phyloP scores from a whole-genome alignment of 768 basidiomycete species.

The Gyrodon lividus region DNA sequence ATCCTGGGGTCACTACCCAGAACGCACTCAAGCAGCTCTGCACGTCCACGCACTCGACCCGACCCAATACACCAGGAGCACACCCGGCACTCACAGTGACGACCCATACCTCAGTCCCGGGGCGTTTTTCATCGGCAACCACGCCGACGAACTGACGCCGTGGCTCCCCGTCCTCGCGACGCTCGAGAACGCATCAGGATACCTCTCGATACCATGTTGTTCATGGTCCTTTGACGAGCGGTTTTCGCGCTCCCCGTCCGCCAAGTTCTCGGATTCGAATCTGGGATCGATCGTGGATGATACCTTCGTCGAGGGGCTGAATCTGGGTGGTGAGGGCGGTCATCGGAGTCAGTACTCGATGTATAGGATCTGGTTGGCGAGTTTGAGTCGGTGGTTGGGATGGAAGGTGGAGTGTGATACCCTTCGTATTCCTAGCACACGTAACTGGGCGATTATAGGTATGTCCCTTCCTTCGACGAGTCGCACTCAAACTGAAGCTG shows the following conservation, averaged over 20 bases:
- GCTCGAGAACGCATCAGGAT: constrained; percentile 57
- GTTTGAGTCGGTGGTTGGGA: constrained; percentile 68
- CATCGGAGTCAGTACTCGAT: constrained; percentile 70
- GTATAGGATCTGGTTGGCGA: constrained; percentile 87
- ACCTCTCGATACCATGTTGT: constrained; percentile 89
- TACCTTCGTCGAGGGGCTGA: constrained; percentile 43
- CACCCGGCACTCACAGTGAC: background rate
- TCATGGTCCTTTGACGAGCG: constrained; percentile 75
- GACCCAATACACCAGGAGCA: constrained; percentile 2
- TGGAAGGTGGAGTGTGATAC: constrained; percentile 87
- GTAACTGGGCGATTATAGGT: constrained; percentile 93
- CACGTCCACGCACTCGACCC: constrained; percentile 76
- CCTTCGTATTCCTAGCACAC: constrained; percentile 87
- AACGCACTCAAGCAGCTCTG: constrained; percentile 56
- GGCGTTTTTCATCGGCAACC: constrained; percentile 88
- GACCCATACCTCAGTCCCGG: constrained; percentile 40
- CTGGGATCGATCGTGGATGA: constrained; percentile 19
- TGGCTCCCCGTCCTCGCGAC: constrained; percentile 88
- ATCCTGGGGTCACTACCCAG: constrained; percentile 82
- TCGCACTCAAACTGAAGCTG: background rate
- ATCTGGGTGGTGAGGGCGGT: constrained; percentile 61
- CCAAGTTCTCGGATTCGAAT: constrained; percentile 22
- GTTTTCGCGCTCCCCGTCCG: constrained; percentile 50
- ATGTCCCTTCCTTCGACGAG: constrained; percentile 21
- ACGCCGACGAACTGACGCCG: constrained; percentile 94